Base-by-base conservation (phyloP, 2,329 filamentous ascomycete species). In the Teratosphaeria epicoccoides region DNA sequence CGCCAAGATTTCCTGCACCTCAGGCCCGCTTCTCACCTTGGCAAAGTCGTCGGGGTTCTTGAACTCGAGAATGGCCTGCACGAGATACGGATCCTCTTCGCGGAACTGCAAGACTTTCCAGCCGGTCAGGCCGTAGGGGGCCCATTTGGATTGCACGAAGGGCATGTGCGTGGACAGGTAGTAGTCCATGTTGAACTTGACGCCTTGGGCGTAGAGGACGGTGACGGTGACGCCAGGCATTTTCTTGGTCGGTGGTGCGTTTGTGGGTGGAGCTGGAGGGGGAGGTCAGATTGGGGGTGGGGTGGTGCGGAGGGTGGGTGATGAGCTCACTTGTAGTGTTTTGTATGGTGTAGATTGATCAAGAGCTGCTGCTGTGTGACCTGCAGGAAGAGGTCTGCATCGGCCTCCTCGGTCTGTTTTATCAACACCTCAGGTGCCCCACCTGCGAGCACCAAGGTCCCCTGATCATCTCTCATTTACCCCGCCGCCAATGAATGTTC, bases 91-190 rank as follows among this genome's bases (percentile, higher is more conserved):
- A 1, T 61, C 51, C 29, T 66, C 62, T 24, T 63, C 57, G 23
- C 50, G 49, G 52, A 68, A 59, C 49, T 66, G 57, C 54, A 64
- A 47, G 46, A 68, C 62, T 44, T 63, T 60, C 59, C 49, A 54
- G 46, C 46, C 28, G 52, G 62, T 68, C 44, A 69, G 54, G 45
- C 67, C 68, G 52, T 56, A 56, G 3, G 53, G 55, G 43, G 43
- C 54, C 63, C 67, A 68, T 25, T 63, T 57, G 49, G 65, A 53
- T 47, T 59, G 51, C 7, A 67, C 68, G 45, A 70, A 53, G 1
- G 67, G 67, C 68, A 70, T 70, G 62, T 70, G 67, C 12, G 63
- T 64, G 45, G 54, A 55, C 51, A 67, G 60, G 63, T 70, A 70
- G 61, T 70, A 69, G 55, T 67, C 64, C 59, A 70, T 66, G 57